Percentiles rank a stretch among this genome's conserved stretches.
Evolutionary conservation across 176 grass and related monocot genomes (phyloP).

Genomic region (Oryza australiensis): DNA sequence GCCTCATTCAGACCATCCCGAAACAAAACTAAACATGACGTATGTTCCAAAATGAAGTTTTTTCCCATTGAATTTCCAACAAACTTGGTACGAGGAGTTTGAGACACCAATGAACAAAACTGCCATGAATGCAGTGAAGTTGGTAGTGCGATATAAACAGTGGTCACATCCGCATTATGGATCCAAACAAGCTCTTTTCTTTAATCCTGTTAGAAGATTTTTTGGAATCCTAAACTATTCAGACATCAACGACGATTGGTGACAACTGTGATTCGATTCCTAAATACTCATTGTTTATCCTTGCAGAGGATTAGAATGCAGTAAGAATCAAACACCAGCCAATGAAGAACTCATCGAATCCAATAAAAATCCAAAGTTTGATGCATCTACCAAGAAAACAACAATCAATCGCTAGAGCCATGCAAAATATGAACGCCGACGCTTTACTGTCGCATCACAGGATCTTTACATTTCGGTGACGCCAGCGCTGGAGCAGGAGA

Average conservation of each 20-base stretch:
- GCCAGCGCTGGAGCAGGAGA: conserved; percentile 77
- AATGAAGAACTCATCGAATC: background rate
- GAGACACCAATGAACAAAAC: no score
- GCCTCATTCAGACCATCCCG: no score
- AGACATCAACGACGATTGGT: background rate
- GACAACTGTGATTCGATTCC: background rate
- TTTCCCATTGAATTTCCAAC: no score
- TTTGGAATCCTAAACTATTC: no score
- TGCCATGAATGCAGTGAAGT: no score
- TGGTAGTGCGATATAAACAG: no score
- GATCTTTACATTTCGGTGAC: conserved; percentile 85
- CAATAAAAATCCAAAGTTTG: background rate
- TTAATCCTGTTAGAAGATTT: no score
- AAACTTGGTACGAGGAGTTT: no score
- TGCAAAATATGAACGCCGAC: conserved; percentile 7
- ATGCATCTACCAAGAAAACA: conserved; percentile 1
- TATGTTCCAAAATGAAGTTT: no score
- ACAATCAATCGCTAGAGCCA: background rate
- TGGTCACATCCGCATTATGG: no score
- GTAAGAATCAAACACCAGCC: conserved; percentile 1
- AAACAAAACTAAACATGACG: no score
- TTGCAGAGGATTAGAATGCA: conserved; percentile 27
- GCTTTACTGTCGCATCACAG: background rate
- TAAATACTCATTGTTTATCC: conserved; percentile 7
- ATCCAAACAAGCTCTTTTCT: no score